Conservation (phyloP, 306 rosid species). For the Trichosanthes cucumerina region DNA sequence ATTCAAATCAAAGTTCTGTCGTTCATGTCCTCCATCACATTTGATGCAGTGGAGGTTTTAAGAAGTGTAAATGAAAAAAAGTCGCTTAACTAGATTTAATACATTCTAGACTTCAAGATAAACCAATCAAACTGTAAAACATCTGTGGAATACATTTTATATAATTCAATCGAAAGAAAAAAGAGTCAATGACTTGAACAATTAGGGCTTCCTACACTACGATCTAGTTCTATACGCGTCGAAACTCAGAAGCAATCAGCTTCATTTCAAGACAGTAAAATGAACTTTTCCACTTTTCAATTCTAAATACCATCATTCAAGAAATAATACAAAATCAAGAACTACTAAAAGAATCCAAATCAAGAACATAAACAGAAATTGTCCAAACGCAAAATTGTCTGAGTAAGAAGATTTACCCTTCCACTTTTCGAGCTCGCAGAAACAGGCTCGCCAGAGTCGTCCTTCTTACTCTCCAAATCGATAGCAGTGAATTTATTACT, state of each 20-base stretch:
- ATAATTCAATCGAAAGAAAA: background rate
- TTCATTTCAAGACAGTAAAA: background rate
- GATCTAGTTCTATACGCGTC: background rate
- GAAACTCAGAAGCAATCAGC: background rate
- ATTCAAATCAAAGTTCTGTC: background rate
- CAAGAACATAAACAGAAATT: background rate
- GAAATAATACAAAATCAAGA: background rate
- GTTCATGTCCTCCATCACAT: background rate
- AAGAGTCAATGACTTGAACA: background rate
- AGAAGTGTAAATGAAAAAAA: background rate
- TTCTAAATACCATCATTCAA: background rate
- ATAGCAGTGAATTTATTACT: constrained; percentile 6
- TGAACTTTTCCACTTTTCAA: background rate
- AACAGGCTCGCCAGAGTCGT: constrained; percentile 14
- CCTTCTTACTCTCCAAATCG: constrained; percentile 23
- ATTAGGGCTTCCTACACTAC: background rate
- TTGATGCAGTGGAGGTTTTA: background rate
- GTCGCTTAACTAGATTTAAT: background rate
- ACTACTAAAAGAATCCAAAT: background rate
- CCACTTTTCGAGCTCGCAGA: constrained; percentile 49
- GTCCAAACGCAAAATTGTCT: background rate
- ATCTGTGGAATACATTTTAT: background rate
- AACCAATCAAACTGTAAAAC: background rate
- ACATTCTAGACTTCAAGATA: background rate
- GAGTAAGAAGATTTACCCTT: constrained; percentile 23